A percentile compares a stretch with the other conserved stretches of the same genome.
Conservation (phyloP, 2,329 filamentous ascomycete genomes). For the Malbranchea zuffiana region DNA sequence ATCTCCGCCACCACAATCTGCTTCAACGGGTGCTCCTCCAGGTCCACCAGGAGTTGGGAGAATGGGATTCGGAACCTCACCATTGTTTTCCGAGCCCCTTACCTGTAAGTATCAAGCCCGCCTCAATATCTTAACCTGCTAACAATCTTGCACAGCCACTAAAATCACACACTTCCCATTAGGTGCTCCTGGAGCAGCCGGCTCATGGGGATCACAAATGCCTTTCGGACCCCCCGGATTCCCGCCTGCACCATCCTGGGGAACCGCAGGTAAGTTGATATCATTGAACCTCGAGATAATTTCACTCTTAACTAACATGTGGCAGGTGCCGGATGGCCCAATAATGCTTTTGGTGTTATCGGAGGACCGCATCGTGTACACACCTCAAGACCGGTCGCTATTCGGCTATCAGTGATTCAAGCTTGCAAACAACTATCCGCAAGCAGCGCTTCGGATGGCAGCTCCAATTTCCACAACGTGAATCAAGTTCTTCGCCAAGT, state of each 20-base stretch:
- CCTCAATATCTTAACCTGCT: neutral
- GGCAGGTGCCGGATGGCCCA: slow-evolving; percentile 37
- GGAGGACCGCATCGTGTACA: slow-evolving; percentile 38
- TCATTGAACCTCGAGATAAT: neutral
- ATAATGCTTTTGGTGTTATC: slow-evolving; percentile 41
- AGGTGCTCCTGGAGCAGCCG: slow-evolving; percentile 21
- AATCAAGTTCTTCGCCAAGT: slow-evolving; percentile 53
- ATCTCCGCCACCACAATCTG: slow-evolving; percentile 33
- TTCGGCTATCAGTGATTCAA: slow-evolving; percentile 64
- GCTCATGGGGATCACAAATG: slow-evolving; percentile 27
- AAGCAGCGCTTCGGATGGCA: slow-evolving; percentile 30
- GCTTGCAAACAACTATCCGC: slow-evolving; percentile 58
- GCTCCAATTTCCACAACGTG: slow-evolving; percentile 60
- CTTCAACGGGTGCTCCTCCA: slow-evolving; percentile 31
- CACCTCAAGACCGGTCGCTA: slow-evolving; percentile 54
- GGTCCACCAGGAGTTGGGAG: slow-evolving; percentile 38
- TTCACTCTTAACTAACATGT: slow-evolving; percentile 16
- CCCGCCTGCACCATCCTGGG: slow-evolving; percentile 30
- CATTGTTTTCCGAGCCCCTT: slow-evolving; percentile 35
- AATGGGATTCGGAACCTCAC: slow-evolving; percentile 33
- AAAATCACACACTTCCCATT: slow-evolving; percentile 27
- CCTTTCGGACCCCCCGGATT: slow-evolving; percentile 32
- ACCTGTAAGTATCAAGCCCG: slow-evolving; percentile 25
- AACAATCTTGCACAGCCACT: slow-evolving; percentile 18
- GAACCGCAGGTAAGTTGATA: slow-evolving; percentile 26